Evolutionary conservation across 345 rosid species (phyloP), one percentile per base, ranked within the genome.

Genomic region (Trapa incisa): DNA sequence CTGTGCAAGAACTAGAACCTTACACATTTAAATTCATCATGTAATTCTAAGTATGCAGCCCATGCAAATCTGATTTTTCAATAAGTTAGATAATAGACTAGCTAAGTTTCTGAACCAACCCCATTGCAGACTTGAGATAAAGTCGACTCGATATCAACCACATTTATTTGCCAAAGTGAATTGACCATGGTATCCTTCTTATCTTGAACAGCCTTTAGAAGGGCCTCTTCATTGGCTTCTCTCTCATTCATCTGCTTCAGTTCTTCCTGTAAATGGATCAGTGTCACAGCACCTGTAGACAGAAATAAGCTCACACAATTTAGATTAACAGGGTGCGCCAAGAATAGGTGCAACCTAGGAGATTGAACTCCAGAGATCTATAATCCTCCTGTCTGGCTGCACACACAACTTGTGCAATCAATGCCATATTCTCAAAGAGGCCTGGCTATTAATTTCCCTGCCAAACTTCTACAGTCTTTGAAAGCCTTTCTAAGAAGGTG

Each of bases 121-220:
- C 87, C 85, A 52, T 69, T 77, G 86, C 97, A 89, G 43, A 92
- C 96, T 35, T 69, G 91, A n/a, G 98, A 89, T 39, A 92, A 80
- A 61, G 96, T 92, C 61, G 87, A 66, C 78, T 94, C 99, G 32
- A 94, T 91, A 69, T 94, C 99, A 61, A 84, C 84, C 71, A 94
- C 99, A 70, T 91, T 94, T 77, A 94, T 86, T 73, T 89, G 78
- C 99, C 99, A 94, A 61, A 94, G 99, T 36, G 91, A 89, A 66
- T 91, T 93, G 78, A 94, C 80, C 96, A 94, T 77, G 61, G 85
- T 86, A 65, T 87, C 89, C 72, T 78, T 88, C 76, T 79, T 90
- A 37, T 82, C 92, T 77, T 91, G 97, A 22, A 87, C 17, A 56
- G 86, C 84, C 78, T 94, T 94, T 68, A 81, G 41, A 54, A 88